Base-by-base conservation (phyloP, 2,329 filamentous ascomycete species). In the Penicillium glabrum region DNA sequence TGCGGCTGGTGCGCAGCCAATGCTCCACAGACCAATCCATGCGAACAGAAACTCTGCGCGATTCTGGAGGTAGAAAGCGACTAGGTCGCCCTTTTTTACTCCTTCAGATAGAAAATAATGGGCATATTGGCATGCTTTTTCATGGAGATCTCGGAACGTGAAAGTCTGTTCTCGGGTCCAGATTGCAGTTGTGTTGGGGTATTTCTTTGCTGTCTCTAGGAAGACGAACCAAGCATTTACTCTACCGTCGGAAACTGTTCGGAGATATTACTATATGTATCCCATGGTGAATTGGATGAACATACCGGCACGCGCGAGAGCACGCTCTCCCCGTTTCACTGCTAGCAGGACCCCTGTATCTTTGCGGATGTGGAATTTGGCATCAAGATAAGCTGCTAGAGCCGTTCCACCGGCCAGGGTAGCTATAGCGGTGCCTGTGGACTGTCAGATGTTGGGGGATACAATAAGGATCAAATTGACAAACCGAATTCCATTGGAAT, bases 1-100 rank as follows among this genome's bases (percentile, higher is more conserved):
- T 72, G 89, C 82, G 0, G 88, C 87, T 0, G 88, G 88, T 0
- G 86, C 86, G 14, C 85, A 85, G 3, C 88, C 88, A 54, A 90
- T 83, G 10, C 84, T 81, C 79, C 83, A 83, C 3, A 87, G 74
- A 0, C 83, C 88, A 41, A 90, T 67, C 83, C 87, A 88, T 3
- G 82, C 81, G 48, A 89, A 83, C 9, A 88, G 65, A 62, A 90
- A 89, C 54, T 90, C 86, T 0, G 85, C 80, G 14, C 84, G 83
- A 70, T 90, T 91, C 65, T 80, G 81, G 71, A 90, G 82, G 71
- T 87, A 89, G 57, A 90, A 78, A 3, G 81, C 84, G 1, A 90
- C 86, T 2, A 89, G 75, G 33, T 89, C 81, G 3, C 82, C 81
- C 0, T 82, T 80, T 65, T 79, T 75, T 19, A 90, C 81, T 4